Percentiles rank a stretch among this genome's conserved stretches.
These are phyloP conservation scores for Ophiocordyceps camponoti-saundersi DNA, from an alignment of 2,329 filamentous ascomycete species.

Conservation along the genomic window DNA sequence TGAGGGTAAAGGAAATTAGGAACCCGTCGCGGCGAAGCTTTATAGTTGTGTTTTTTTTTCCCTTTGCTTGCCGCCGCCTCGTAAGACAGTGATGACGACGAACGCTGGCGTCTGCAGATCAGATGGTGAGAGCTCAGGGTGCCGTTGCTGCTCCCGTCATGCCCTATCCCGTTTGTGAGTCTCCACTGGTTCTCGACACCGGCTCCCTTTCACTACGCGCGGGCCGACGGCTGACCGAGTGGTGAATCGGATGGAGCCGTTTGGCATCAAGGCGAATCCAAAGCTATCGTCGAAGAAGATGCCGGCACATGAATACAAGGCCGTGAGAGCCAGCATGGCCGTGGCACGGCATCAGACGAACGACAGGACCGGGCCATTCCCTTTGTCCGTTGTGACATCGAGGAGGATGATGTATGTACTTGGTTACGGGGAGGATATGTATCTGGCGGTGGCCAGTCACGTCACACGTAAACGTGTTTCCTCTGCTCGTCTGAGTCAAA, in stretches of 20 bases:
- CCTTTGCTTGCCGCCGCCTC: background rate
- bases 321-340: background rate
- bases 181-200: background rate
- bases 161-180: conserved; percentile 1
- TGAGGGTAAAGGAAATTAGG: background rate
- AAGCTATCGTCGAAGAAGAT: background rate
- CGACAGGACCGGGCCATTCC: background rate
- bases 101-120: background rate
- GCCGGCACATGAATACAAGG: background rate
- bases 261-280: no score
- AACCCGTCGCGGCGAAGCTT: background rate
- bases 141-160: background rate
- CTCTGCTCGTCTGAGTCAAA: background rate
- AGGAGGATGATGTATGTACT: background rate
- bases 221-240: background rate
- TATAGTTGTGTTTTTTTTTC: background rate
- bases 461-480: conserved; percentile 1
- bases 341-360: conserved; percentile 2
- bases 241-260: background rate
- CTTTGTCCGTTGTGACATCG: conserved; percentile 1
- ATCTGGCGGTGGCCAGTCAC: background rate
- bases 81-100: background rate
- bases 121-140: background rate
- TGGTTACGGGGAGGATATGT: background rate
- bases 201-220: background rate